Evolutionary conservation across 257 asterid species (phyloP).

Genomic region (Thymus quinquecostatus): DNA sequence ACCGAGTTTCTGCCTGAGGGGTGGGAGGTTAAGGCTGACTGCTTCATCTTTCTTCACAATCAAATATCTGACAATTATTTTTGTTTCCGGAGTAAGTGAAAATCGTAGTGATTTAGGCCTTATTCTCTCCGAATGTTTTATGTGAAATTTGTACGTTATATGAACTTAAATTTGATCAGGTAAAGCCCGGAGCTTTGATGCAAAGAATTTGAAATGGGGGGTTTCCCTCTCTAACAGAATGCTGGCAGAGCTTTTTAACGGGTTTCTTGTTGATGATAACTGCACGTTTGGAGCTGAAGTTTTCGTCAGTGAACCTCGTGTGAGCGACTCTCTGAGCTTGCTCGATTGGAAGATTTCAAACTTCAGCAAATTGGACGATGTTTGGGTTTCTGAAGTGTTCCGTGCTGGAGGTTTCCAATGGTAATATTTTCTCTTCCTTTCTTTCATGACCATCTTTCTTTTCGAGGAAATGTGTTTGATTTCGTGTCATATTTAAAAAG

Average conservation of each 20-base stretch:
- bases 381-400: not conserved
- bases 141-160: no score
- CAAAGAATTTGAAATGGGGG: not conserved
- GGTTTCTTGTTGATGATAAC: not conserved
- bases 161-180: not conserved
- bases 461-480: no score
- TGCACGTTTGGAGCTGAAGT: slow-evolving; percentile 9
- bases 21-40: slow-evolving; percentile 27
- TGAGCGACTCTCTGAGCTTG: not conserved
- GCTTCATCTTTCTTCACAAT: slow-evolving; percentile 31
- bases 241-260: not conserved
- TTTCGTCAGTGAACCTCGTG: not conserved
- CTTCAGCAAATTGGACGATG: not conserved
- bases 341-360: slow-evolving; percentile 8
- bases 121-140: no score
- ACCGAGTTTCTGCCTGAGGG: slow-evolving; percentile 9
- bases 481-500: no score
- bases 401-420: slow-evolving; percentile 6
- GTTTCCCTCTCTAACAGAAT: not conserved
- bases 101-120: no score
- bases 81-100: slow-evolving; percentile 16
- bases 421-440: not conserved
- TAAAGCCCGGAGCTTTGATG: slow-evolving; percentile 13
- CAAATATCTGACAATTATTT: slow-evolving; percentile 21
- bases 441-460: not conserved